A percentile compares a stretch with the other conserved stretches of the same genome.
Conservation (phyloP, 345 rosid genomes). For the Salix koriyanagi region DNA sequence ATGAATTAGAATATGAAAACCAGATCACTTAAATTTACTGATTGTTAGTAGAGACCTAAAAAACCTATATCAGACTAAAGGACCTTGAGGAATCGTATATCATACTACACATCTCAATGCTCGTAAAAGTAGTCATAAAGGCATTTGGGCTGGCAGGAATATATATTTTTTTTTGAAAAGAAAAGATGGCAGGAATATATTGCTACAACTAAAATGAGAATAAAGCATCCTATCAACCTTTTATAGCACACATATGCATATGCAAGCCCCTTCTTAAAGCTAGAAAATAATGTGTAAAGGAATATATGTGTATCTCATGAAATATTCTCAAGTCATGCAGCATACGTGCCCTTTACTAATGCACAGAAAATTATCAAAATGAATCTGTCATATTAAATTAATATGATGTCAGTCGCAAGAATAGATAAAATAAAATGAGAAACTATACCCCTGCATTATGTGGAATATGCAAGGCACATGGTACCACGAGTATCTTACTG, state of each 20-base stretch:
- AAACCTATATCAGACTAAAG: neutral
- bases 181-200: neutral
- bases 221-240: neutral
- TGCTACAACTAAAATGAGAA: neutral
- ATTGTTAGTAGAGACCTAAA: neutral
- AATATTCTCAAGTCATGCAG: neutral
- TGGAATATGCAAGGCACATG: too few species aligned
- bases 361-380: neutral
- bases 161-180: neutral
- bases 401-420: too few species aligned
- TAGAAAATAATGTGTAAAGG: neutral
- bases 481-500: too few species aligned
- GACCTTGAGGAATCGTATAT: neutral
- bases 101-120: neutral
- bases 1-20: neutral
- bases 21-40: neutral
- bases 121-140: neutral
- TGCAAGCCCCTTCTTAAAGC: neutral
- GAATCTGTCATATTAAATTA: neutral
- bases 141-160: neutral
- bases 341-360: neutral
- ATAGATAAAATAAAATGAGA: too few species aligned
- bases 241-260: neutral
- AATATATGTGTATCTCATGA: neutral
- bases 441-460: too few species aligned